A percentile compares a stretch with the other conserved stretches of the same genome.
phyloP scores from a whole-genome alignment of 768 basidiomycete genomes.

The Pleurotus sapidus region DNA sequence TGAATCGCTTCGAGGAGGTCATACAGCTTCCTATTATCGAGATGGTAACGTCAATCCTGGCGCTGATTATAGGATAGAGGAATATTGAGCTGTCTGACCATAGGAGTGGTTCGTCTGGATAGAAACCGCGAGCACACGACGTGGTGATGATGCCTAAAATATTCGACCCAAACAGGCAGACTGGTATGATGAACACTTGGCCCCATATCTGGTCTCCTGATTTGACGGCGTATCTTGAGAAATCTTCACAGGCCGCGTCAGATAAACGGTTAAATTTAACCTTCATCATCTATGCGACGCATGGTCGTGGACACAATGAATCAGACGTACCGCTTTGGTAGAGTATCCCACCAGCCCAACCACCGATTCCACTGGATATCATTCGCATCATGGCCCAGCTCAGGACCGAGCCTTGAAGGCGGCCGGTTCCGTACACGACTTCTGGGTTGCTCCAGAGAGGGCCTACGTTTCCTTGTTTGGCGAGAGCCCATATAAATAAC shows the following conservation, averaged over 20 bases:
- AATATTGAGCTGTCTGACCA: slow-evolving; percentile 15
- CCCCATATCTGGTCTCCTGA: slow-evolving; percentile 28
- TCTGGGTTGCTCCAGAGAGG: slow-evolving; percentile 26
- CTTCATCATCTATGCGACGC: too few species aligned
- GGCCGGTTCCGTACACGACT: slow-evolving; percentile 18
- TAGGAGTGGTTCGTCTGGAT: slow-evolving; percentile 26
- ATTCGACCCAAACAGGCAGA: slow-evolving; percentile 27
- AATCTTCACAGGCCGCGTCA: slow-evolving; percentile 16
- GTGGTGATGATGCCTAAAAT: slow-evolving; percentile 28
- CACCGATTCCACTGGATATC: slow-evolving; percentile 27
- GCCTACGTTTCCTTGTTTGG: slow-evolving; percentile 26
- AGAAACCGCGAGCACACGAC: slow-evolving; percentile 24
- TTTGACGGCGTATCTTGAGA: slow-evolving; percentile 27
- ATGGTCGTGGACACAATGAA: too few species aligned
- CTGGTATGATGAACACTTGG: slow-evolving; percentile 26
- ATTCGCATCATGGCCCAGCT: slow-evolving; percentile 29
- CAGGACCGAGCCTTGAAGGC: slow-evolving; percentile 18
- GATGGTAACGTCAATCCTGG: background rate
- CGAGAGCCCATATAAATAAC: slow-evolving; percentile 25
- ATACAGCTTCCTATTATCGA: slow-evolving; percentile 22
- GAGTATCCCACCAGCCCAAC: slow-evolving; percentile 27
- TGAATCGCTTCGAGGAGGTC: slow-evolving; percentile 28
- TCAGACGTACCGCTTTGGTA: slow-evolving; percentile 17
- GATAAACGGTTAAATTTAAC: background rate
- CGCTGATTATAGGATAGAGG: too few species aligned